Conservation (phyloP, 345 rosid genomes). For the Conringia planisiliqua region DNA sequence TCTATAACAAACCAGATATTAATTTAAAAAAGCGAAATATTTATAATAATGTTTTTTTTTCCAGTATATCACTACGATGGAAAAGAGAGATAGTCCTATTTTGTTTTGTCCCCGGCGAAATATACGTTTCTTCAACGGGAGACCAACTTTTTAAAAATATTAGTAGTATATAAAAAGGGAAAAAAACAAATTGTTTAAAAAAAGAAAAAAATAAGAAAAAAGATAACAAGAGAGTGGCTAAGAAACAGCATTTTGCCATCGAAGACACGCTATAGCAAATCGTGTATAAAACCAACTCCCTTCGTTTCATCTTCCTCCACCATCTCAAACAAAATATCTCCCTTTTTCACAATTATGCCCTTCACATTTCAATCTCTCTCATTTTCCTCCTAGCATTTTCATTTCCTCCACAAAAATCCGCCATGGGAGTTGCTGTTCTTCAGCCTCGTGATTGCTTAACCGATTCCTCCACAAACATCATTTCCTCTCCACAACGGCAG, state of each 20-base stretch:
- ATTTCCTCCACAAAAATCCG: not conserved
- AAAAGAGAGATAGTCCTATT: not conserved
- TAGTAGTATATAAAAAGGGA: not conserved
- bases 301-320: not conserved
- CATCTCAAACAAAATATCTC: not conserved
- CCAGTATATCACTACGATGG: not conserved
- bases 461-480: constrained; percentile 20
- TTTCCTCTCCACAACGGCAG: constrained; percentile 14
- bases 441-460: constrained; percentile 45
- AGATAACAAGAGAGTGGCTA: not conserved
- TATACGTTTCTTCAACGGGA: not conserved
- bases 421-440: constrained; percentile 61
- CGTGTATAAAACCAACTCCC: not conserved
- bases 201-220: not conserved
- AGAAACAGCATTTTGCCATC: not conserved
- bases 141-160: not conserved
- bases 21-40: no score
- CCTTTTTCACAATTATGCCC: not conserved
- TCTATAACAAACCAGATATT: no score
- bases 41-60: no score
- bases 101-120: not conserved
- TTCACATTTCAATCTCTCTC: not conserved
- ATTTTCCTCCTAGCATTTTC: not conserved
- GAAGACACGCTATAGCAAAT: not conserved
- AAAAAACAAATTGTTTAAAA: not conserved